Base-by-base conservation (phyloP, 2,329 filamentous ascomycete genomes). In the Aspergillus sp. region DNA sequence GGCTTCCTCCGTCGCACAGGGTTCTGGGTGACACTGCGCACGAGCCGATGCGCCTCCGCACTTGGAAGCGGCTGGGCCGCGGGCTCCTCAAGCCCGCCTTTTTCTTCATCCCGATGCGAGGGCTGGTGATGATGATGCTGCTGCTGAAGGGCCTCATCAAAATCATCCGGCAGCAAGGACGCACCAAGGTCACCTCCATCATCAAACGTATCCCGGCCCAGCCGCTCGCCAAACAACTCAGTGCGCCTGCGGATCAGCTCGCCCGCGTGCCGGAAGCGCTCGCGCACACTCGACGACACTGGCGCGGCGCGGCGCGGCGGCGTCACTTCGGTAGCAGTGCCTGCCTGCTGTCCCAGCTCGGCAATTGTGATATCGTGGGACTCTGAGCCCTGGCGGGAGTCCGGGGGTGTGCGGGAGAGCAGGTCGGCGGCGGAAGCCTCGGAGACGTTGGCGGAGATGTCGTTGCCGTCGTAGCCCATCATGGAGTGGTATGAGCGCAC, bases 1-100 rank as follows among this genome's bases (percentile, higher is more conserved):
- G 72, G 69, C 51, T 68, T 70, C 39, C 69, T 66, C 44, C 63
- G 65, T 23, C 63, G 58, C 37, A 65, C 64, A 33, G 68, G 66
- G 31, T 60, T 56, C 54, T 69, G 66, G 44, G 70, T 74, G 60
- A 74, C 67, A 21, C 64, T 68, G 52, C 73, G 73, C n/a, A 75
- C 73, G 2, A 75, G 65, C 17, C 73, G 70, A 67, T 75, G 73
- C 1, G 73, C 73, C 55, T 75, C 73, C 2, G 73, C 68, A 47
- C 68, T 72, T 8, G 70, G 65, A 1, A 67, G 58, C 3, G 64
- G 62, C 52, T 67, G 59, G 0, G 62, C 43, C 15, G 52, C 55
- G 11, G 64, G 63, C 17, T 66, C 57, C 2, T 58, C 62, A 41
- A 65, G 56, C 7, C 17, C 39, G 12, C 45, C 61, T 5, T 61